phyloP scores from a whole-genome alignment of 164 flowering plant species.

The Stephania japonica region DNA sequence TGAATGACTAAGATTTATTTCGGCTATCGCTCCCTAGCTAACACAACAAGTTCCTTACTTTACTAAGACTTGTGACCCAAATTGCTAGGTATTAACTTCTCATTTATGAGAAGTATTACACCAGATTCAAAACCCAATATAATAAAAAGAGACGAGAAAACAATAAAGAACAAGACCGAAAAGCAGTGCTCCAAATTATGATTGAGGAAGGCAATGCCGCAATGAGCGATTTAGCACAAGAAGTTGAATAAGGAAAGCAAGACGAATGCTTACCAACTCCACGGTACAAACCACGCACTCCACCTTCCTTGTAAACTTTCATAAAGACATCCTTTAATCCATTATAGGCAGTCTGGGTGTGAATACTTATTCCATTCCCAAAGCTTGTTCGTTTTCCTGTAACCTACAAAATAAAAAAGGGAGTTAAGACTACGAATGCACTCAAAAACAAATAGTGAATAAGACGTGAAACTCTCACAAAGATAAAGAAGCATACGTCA shows the following conservation, averaged over 20 bases:
- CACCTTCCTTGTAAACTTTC: conserved; percentile 73
- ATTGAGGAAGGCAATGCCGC: not conserved
- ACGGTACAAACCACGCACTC: conserved; percentile 65
- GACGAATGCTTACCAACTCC: conserved; percentile 58
- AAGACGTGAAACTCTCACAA: not conserved
- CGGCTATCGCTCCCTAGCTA: no score
- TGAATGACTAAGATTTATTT: no score
- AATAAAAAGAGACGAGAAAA: no score
- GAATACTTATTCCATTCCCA: conserved; percentile 23
- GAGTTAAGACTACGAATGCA: not conserved
- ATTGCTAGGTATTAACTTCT: no score
- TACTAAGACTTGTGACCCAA: no score
- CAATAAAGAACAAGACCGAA: no score
- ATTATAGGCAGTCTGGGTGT: conserved; percentile 43
- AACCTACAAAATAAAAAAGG: conserved; percentile 33
- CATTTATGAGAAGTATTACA: no score
- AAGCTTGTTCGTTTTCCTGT: conserved; percentile 30
- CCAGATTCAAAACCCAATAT: no score
- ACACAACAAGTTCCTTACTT: no score
- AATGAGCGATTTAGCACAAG: not conserved
- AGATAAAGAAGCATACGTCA: not conserved
- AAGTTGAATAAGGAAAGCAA: not conserved
- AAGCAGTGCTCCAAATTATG: not conserved
- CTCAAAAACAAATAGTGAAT: not conserved
- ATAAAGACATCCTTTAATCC: conserved; percentile 72